Base-by-base conservation (phyloP, 192 early-diverging fungal genomes). In the Powellomyces hirtus region DNA sequence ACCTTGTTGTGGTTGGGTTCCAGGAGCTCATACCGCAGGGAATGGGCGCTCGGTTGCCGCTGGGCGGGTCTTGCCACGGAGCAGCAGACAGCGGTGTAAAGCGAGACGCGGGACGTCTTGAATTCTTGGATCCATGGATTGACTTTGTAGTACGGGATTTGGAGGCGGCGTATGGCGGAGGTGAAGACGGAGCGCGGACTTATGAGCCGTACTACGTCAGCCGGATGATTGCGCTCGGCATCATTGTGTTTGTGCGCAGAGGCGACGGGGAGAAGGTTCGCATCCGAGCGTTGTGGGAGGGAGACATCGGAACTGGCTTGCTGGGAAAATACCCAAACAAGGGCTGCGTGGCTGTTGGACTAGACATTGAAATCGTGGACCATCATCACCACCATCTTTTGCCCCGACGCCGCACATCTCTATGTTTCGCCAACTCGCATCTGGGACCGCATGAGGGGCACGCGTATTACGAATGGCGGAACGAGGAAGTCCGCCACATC, bases 301-400 rank as follows among this genome's bases (percentile, higher is more conserved):
- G 73, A n/a, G n/a, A 22, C 2, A 58, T 76, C 10, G 77, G 77
- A 2, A 72, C 74, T 1, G 77, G 77, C 1, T 33, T 78, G 27
- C 31, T 62, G 42, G 77, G 77, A 29, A 27, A 69, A 18, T 78
- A 78, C 66, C 77, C 67, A 22, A 78, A 78, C 69, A 78, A 78
- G 45, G 77, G 77, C 24, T 71, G 66, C 37, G 59, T 71, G 0
- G 67, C 53, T 24, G 42, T 65, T 5, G 66, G 55, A 1, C 50
- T 78, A 1, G 77, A 78, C 45, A 31, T 73, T 34, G 53, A 61
- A 18, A 29, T 75, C 40, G 14, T 49, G 4, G 46, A 49, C 40
- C 10, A 13, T 8, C 10, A 18, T 18, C 8, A 42, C 10, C 10
- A 42, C 46, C n/a, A 49, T 24, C 30, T 29, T 1, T 24, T 51